Evolutionary conservation across 352 stramenopile genomes (phyloP).

Genomic region (Phytophthora kernoviae): DNA sequence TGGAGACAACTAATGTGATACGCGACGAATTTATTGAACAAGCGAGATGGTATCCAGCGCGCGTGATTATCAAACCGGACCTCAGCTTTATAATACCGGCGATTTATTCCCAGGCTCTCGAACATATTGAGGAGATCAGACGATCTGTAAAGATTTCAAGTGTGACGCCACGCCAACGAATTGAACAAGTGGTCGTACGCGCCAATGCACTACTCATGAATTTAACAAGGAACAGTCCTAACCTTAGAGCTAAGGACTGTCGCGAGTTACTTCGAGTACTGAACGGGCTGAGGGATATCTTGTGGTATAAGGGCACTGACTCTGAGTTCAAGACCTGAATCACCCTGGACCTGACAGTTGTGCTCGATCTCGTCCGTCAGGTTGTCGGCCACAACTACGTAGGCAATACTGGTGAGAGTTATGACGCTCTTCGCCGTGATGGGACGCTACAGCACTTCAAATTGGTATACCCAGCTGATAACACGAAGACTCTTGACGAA

Average conservation of each 20-base stretch:
- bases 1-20: not conserved
- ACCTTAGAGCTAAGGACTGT: not conserved
- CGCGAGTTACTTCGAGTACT: constrained; percentile 9
- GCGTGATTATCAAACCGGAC: not conserved
- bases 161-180: not conserved
- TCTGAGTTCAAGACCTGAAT: not conserved
- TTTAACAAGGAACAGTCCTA: not conserved
- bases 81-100: constrained; percentile 10
- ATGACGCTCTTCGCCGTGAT: not conserved
- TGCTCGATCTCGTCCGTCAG: constrained; percentile 23
- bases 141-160: not conserved
- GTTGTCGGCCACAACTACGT: constrained; percentile 21
- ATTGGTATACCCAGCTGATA: constrained; percentile 13
- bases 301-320: constrained; percentile 21
- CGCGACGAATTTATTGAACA: not conserved
- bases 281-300: constrained; percentile 19
- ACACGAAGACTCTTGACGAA: not conserved
- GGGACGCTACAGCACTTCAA: constrained; percentile 9
- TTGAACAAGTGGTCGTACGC: constrained; percentile 7
- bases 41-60: not conserved
- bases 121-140: not conserved
- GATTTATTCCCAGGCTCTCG: constrained; percentile 6
- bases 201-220: not conserved
- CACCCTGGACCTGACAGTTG: constrained; percentile 15
- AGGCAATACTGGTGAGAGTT: not conserved